These are phyloP conservation scores for Sporisorium scitamineum DNA, from an alignment of 1,284 basidiomycete species.

Conservation along the genomic window DNA sequence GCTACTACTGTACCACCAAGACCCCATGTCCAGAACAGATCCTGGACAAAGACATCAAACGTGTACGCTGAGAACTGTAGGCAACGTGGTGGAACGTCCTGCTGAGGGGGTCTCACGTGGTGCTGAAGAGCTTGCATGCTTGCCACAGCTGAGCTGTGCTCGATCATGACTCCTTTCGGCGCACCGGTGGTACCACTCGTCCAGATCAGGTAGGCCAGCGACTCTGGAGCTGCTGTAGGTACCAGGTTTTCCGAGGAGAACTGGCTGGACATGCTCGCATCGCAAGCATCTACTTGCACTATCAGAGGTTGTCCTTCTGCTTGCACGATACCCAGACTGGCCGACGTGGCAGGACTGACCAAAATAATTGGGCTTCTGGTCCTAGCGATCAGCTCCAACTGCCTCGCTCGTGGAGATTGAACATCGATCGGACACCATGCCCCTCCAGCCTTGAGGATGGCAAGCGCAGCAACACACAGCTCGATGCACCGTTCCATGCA, in stretches of 20 bases:
- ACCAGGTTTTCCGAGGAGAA: slow-evolving; percentile 1
- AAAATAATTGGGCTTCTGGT: slow-evolving; percentile 26
- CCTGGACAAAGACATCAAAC: slow-evolving; percentile 46
- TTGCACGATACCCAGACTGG: slow-evolving; percentile 2
- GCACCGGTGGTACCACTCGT: slow-evolving; percentile 62
- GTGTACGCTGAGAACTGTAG: slow-evolving; percentile 46
- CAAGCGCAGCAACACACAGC: slow-evolving; percentile 23
- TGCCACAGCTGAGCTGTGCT: slow-evolving; percentile 26
- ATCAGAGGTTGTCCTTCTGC: neutral
- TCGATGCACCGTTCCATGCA: slow-evolving; percentile 23
- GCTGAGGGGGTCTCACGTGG: slow-evolving; percentile 12
- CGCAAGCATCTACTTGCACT: neutral
- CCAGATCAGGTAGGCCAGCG: slow-evolving; percentile 62
- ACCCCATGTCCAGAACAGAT: slow-evolving; percentile 49
- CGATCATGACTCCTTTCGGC: slow-evolving; percentile 53
- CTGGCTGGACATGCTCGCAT: neutral
- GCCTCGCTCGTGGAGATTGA: slow-evolving; percentile 41
- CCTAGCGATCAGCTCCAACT: slow-evolving; percentile 41
- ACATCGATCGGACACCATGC: slow-evolving; percentile 63
- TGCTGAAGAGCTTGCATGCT: slow-evolving; percentile 37
- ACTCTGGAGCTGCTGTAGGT: neutral
- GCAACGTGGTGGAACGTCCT: slow-evolving; percentile 17
- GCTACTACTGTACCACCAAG: slow-evolving; percentile 34
- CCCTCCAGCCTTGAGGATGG: slow-evolving; percentile 31
- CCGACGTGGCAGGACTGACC: slow-evolving; percentile 7